Evolutionary conservation across 805 yeast genomes (phyloP), one percentile per base, ranked within the genome.

Genomic region (Schizosaccharomyces octosporus): DNA sequence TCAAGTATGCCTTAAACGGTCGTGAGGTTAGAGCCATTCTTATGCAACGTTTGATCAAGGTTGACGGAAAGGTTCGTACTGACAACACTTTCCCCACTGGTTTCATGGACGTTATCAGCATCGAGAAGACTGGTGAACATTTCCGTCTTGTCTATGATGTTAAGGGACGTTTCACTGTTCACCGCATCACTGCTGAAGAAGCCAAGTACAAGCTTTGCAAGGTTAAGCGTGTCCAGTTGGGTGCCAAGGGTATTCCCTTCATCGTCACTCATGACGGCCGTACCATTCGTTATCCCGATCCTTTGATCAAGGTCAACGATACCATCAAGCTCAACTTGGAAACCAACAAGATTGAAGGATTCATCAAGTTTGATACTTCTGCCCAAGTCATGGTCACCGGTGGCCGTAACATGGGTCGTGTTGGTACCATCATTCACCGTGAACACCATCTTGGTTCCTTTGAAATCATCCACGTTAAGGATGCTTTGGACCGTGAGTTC

Each of bases 231-330:
- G 96, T 90, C 68, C 95, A 87, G 80, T 81, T 89, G 75, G 97
- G 98, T 78, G 93, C 90, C 85, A 87, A 83, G 80, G 95, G 95
- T 75, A 82, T 90, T 72, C 98, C 98, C 74, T 90, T 87, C 85
- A 84, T 86, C 74, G 97, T 90, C 70, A 90, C 98, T 74, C 98
- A 90, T 84, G 98, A 90, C 75, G 97, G 98, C 79, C 89, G 98
- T 84, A 90, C 98, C 75, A 79, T 90, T 81, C 89, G 97, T 79
- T 90, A 89, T 87, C 97, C 97, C 77, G 97, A 90, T 75, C 98
- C 98, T 78, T 77, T 78, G 70, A 83, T 90, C 84, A 90, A 81
- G 80, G 88, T 87, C 73, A 89, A 93, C 83, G 98, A 90, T 81
- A 86, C 97, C 70, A 95, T 90, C 74, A 89, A 89, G 84, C 79